Evolutionary conservation across 306 rosid genomes (phyloP).

Genomic region (Gillenia trifoliata): DNA sequence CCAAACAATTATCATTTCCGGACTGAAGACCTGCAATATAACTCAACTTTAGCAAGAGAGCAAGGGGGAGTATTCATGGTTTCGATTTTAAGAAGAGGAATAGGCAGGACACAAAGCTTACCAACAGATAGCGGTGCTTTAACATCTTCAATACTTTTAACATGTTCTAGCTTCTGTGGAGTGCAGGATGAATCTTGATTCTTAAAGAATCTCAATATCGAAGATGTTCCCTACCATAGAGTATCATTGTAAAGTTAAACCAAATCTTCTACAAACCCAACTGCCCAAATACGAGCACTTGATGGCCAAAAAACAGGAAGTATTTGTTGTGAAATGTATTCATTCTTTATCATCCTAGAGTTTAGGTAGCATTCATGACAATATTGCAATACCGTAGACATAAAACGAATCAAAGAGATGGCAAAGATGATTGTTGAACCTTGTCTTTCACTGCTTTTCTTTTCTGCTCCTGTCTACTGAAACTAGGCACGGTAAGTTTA

Average conservation of each 20-base stretch:
- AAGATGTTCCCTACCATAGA: constrained; percentile 48
- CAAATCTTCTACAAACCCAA: neutral
- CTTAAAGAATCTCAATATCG: constrained; percentile 63
- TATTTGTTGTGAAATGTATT: too few species aligned
- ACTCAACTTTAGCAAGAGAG: constrained; percentile 1
- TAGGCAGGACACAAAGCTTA: constrained; percentile 12
- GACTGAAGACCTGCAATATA: constrained; percentile 28
- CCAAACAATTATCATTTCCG: constrained; percentile 14
- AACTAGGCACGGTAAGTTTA: constrained; percentile 21
- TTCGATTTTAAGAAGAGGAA: neutral
- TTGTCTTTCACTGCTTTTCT: constrained; percentile 39
- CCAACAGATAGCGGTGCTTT: constrained; percentile 29
- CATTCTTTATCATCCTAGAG: too few species aligned
- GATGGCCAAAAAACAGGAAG: neutral
- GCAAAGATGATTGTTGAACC: constrained; percentile 28
- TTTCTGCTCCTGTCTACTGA: constrained; percentile 43
- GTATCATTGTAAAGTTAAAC: neutral
- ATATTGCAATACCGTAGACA: neutral
- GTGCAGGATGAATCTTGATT: constrained; percentile 34
- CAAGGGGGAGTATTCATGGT: neutral
- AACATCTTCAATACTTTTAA: constrained; percentile 32
- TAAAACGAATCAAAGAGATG: neutral
- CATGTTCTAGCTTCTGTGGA: constrained; percentile 43
- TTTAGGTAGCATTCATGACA: neutral
- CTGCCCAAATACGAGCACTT: neutral